Conservation (phyloP, 139 green algal species). For the Parachlorella kessleri region DNA sequence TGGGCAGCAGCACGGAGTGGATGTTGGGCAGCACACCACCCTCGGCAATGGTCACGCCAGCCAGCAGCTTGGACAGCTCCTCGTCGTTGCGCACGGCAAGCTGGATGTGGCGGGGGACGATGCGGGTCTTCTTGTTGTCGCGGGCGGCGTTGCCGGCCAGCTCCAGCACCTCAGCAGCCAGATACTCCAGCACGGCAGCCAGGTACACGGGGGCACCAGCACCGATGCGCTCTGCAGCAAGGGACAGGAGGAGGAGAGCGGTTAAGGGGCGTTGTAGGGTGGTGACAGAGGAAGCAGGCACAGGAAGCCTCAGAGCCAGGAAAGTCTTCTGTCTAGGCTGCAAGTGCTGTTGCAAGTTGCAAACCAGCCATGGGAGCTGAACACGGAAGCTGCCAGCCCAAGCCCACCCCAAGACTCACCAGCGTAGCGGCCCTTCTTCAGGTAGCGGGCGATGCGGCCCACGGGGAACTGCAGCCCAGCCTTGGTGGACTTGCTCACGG, state of each 20-base stretch:
- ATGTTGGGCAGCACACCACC: slow-evolving; percentile 92
- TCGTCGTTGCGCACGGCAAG: slow-evolving; percentile 94
- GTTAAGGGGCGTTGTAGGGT: too few relatives aligned
- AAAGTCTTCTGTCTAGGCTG: too few relatives aligned
- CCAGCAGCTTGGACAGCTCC: slow-evolving; percentile 93
- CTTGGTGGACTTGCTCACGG: slow-evolving; percentile 81
- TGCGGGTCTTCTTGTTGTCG: slow-evolving; percentile 96
- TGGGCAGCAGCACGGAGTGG: slow-evolving; percentile 83
- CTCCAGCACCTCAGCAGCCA: slow-evolving; percentile 73
- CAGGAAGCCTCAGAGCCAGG: background rate
- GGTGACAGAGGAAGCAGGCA: background rate
- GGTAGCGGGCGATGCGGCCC: slow-evolving; percentile 81
- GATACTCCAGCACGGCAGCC: slow-evolving; percentile 85
- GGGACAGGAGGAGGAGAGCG: background rate
- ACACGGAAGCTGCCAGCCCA: too few relatives aligned
- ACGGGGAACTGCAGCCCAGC: slow-evolving; percentile 92
- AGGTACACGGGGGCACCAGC: slow-evolving; percentile 66
- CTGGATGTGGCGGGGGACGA: slow-evolving; percentile 90
- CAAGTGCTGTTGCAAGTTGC: slow-evolving; percentile 41
- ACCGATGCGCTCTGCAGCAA: slow-evolving; percentile 27
- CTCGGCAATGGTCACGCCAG: slow-evolving; percentile 76
- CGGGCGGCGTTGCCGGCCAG: slow-evolving; percentile 68
- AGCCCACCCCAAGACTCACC: too few relatives aligned
- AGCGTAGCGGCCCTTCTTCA: slow-evolving; percentile 90
- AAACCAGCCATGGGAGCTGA: slow-evolving; percentile 81